phyloP scores from a whole-genome alignment of 805 yeast species.

The Yarrowia deformans region DNA sequence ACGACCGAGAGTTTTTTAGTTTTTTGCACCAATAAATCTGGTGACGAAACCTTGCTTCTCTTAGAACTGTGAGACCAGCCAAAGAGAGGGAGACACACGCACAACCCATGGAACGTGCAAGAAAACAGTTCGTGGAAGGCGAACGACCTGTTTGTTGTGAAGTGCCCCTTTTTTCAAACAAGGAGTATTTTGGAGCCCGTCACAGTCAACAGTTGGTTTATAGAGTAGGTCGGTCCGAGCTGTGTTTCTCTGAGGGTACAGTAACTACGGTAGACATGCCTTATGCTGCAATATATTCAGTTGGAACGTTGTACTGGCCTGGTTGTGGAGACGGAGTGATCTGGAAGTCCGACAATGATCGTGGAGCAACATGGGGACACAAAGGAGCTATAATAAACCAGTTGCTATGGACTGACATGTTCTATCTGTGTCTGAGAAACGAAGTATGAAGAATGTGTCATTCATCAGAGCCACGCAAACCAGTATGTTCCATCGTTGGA shows the following conservation, averaged over 20 bases:
- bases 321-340: neutral
- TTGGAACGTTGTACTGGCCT: neutral
- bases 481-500: too few species aligned
- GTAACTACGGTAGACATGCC: neutral
- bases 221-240: too few species aligned
- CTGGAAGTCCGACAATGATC: neutral
- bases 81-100: neutral
- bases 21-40: neutral
- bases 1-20: neutral
- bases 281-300: neutral
- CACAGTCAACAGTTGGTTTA: neutral
- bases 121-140: neutral
- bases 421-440: too few species aligned
- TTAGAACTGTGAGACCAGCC: neutral
- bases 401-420: too few species aligned
- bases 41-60: slow-evolving; percentile 6
- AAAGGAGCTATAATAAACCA: too few species aligned
- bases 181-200: neutral
- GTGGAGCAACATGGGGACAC: neutral
- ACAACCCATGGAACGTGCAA: neutral
- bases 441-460: too few species aligned
- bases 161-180: neutral
- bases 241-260: too few species aligned
- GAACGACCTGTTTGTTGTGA: neutral
- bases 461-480: too few species aligned